Conservation (phyloP, 495 filamentous ascomycete genomes). For the Aspergillus sclerotioniger region DNA sequence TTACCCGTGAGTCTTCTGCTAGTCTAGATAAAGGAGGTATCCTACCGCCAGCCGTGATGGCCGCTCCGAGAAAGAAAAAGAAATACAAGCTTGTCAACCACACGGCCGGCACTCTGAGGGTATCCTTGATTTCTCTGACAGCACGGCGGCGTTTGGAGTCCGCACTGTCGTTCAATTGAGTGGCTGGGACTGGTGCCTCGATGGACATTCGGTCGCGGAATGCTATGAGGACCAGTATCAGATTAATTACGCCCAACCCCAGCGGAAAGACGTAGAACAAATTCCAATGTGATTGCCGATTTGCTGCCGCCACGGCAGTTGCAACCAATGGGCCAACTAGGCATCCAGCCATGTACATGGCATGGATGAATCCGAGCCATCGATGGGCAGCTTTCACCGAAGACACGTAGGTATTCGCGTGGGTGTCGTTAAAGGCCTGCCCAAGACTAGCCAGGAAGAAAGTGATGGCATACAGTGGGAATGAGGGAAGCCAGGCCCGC, state of each 20-base stretch:
- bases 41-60: slow-evolving; percentile 31
- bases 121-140: slow-evolving; percentile 24
- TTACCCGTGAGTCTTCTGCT: slow-evolving; percentile 1
- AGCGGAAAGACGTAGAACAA: slow-evolving; percentile 30
- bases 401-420: slow-evolving; percentile 34
- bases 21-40: neutral
- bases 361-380: slow-evolving; percentile 36
- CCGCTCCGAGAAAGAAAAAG: slow-evolving; percentile 33
- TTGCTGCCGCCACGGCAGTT: slow-evolving; percentile 29
- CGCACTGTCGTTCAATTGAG: neutral
- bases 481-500: slow-evolving; percentile 29
- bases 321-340: slow-evolving; percentile 31
- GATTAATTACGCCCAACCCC: slow-evolving; percentile 25
- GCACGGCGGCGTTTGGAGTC: slow-evolving; percentile 10
- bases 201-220: slow-evolving; percentile 24
- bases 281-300: slow-evolving; percentile 20
- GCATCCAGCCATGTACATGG: slow-evolving; percentile 37
- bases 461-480: slow-evolving; percentile 28
- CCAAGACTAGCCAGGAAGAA: slow-evolving; percentile 34
- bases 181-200: neutral
- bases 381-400: slow-evolving; percentile 27
- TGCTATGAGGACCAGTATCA: slow-evolving; percentile 18
- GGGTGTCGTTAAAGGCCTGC: slow-evolving; percentile 36
- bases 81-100: slow-evolving; percentile 35
- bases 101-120: slow-evolving; percentile 22